Evolutionary conservation across 768 basidiomycete genomes (phyloP).

Genomic region (Panellus pusillus): DNA sequence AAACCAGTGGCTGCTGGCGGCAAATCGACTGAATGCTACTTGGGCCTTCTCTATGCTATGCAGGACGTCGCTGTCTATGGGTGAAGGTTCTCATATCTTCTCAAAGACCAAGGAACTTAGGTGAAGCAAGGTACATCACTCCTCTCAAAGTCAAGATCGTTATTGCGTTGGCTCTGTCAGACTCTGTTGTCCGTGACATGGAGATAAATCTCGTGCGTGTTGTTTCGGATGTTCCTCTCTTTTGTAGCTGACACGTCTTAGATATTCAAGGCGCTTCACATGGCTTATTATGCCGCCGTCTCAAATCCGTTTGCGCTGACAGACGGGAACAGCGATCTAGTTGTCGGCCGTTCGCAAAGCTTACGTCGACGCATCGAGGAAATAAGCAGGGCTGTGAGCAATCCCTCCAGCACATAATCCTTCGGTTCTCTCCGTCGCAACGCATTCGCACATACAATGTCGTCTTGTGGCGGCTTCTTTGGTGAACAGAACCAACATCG

Average conservation of each 20-base stretch:
- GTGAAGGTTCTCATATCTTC: too few species aligned
- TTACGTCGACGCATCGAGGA: slow-evolving; percentile 76
- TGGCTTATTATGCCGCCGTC: slow-evolving; percentile 80
- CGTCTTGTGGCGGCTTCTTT: slow-evolving; percentile 5
- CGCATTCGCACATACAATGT: slow-evolving; percentile 14
- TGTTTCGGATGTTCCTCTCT: neutral
- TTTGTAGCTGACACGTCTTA: slow-evolving; percentile 29
- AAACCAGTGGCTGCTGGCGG: slow-evolving; percentile 45
- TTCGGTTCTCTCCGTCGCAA: slow-evolving; percentile 29
- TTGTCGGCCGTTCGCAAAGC: slow-evolving; percentile 57
- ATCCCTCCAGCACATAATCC: slow-evolving; percentile 27
- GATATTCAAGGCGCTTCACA: slow-evolving; percentile 89
- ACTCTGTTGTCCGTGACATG: slow-evolving; percentile 76
- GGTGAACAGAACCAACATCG: slow-evolving; percentile 51
- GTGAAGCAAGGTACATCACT: slow-evolving; percentile 57
- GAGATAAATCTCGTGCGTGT: slow-evolving; percentile 71
- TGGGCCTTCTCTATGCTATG: slow-evolving; percentile 85
- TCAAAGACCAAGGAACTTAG: too few species aligned
- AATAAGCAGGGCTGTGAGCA: slow-evolving; percentile 61
- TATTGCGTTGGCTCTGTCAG: slow-evolving; percentile 74
- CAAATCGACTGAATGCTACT: slow-evolving; percentile 76
- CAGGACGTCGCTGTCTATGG: slow-evolving; percentile 94
- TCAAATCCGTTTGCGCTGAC: slow-evolving; percentile 75
- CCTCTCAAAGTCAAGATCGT: slow-evolving; percentile 88
- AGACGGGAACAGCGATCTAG: slow-evolving; percentile 53